phyloP scores from a whole-genome alignment of 2,329 filamentous ascomycete genomes.

The Decorospora gaudefroyi region DNA sequence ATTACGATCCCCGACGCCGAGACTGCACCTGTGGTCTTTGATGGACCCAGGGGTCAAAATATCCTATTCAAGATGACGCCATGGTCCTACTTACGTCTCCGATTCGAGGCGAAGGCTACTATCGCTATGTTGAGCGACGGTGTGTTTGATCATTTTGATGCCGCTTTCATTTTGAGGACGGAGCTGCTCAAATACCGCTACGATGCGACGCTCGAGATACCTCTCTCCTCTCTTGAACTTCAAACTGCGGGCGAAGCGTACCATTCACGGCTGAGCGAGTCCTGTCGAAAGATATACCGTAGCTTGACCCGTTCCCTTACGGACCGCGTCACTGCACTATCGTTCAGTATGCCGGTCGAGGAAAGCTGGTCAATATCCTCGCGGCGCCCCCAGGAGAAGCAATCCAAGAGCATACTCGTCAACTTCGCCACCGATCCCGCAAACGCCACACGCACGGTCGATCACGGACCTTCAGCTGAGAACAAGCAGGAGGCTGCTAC shows the following conservation, averaged over 20 bases:
- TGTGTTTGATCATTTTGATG: slow-evolving; percentile 77
- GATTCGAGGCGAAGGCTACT: slow-evolving; percentile 74
- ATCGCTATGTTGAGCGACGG: slow-evolving; percentile 75
- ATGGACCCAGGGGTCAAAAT: slow-evolving; percentile 75
- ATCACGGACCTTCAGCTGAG: slow-evolving; percentile 85
- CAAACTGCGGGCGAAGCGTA: slow-evolving; percentile 30
- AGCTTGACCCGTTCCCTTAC: slow-evolving; percentile 72
- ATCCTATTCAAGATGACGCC: slow-evolving; percentile 86
- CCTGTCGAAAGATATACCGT: slow-evolving; percentile 64
- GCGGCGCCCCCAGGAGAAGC: slow-evolving; percentile 26
- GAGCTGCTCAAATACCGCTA: slow-evolving; percentile 59
- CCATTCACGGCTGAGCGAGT: slow-evolving; percentile 39
- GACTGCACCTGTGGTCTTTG: slow-evolving; percentile 73
- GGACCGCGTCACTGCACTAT: slow-evolving; percentile 71
- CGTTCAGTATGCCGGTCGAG: slow-evolving; percentile 38
- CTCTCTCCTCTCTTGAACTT: slow-evolving; percentile 39
- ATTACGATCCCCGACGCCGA: slow-evolving; percentile 48
- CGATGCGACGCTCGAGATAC: slow-evolving; percentile 57
- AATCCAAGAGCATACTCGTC: slow-evolving; percentile 58
- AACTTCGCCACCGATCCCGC: slow-evolving; percentile 73
- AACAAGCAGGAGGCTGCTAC: slow-evolving; percentile 78
- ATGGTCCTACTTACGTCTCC: slow-evolving; percentile 78
- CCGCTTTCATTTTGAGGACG: slow-evolving; percentile 73
- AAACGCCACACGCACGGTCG: slow-evolving; percentile 75
- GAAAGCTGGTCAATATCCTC: slow-evolving; percentile 46